Percentiles rank a stretch among this genome's conserved stretches.
phyloP scores from a whole-genome alignment of 495 filamentous ascomycete species.

The Penicillium lagena region DNA sequence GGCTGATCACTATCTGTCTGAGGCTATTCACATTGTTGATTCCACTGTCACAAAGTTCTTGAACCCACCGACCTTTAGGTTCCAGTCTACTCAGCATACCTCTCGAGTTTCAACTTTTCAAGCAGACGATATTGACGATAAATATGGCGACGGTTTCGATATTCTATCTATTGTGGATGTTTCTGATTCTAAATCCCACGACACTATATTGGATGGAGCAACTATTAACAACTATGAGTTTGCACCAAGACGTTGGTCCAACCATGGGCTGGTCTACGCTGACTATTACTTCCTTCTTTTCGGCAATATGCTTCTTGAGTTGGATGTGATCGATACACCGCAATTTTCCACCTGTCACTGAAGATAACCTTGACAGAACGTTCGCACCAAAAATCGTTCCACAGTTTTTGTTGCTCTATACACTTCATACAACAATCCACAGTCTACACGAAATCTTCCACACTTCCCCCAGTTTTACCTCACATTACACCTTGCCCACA shows the following conservation, averaged over 20 bases:
- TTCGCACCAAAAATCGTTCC: no score
- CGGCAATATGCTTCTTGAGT: slow-evolving; percentile 30
- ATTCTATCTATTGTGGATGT: background rate
- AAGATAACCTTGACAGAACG: no score
- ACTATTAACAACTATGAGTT: slow-evolving; percentile 37
- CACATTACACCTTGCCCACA: no score
- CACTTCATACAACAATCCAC: no score
- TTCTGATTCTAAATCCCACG: background rate
- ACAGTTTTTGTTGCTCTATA: no score
- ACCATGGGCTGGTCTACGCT: slow-evolving; percentile 42
- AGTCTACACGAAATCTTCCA: no score
- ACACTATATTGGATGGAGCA: slow-evolving; percentile 21
- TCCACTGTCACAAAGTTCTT: slow-evolving; percentile 19
- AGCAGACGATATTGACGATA: background rate
- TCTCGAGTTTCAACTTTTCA: slow-evolving; percentile 1
- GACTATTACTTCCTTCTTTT: slow-evolving; percentile 43
- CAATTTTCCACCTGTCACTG: no score
- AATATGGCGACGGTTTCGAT: background rate
- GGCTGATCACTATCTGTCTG: slow-evolving; percentile 15
- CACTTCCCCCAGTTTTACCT: no score
- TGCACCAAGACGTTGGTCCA: slow-evolving; percentile 24
- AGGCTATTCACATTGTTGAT: slow-evolving; percentile 25
- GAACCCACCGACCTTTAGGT: slow-evolving; percentile 2
- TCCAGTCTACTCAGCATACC: background rate
- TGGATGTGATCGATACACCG: slow-evolving; percentile 8